Evolutionary conservation across 371 early-diverging fungal genomes (phyloP).

Genomic region (Syncephalastrum racemosum): DNA sequence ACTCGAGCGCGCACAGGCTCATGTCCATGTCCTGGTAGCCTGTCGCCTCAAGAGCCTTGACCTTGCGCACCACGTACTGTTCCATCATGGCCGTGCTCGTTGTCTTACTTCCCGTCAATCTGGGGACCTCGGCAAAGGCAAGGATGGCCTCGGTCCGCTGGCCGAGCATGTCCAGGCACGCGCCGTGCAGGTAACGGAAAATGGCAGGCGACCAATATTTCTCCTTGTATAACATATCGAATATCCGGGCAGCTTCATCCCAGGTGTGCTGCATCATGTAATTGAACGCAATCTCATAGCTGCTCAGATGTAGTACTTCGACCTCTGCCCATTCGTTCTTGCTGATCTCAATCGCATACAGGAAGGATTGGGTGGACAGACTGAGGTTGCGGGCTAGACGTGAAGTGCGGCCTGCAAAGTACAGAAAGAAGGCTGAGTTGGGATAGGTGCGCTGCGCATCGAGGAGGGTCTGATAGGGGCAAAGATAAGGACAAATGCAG

Average conservation of each 20-base stretch:
- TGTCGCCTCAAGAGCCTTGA: constrained; percentile 50
- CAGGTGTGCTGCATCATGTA: constrained; percentile 59
- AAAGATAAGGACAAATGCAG: background rate
- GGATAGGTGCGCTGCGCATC: constrained; percentile 61
- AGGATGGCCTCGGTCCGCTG: constrained; percentile 46
- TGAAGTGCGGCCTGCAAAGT: constrained; percentile 61
- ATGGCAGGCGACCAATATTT: constrained; percentile 64
- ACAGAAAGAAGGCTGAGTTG: constrained; percentile 64
- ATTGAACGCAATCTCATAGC: constrained; percentile 63
- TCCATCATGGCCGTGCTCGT: constrained; percentile 51
- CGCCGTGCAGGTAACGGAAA: constrained; percentile 49
- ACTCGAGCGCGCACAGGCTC: constrained; percentile 58
- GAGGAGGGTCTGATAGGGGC: constrained; percentile 35
- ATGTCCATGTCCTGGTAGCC: constrained; percentile 56
- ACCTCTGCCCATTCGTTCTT: constrained; percentile 56
- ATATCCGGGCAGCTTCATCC: constrained; percentile 51
- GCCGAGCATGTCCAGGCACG: constrained; percentile 35
- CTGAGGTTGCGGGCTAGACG: constrained; percentile 51
- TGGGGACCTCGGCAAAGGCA: constrained; percentile 44
- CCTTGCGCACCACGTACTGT: constrained; percentile 55
- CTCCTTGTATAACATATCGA: constrained; percentile 54
- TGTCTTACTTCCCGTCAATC: constrained; percentile 42
- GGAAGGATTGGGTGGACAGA: constrained; percentile 48
- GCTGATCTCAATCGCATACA: constrained; percentile 51
- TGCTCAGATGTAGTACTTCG: constrained; percentile 49